phyloP scores from a whole-genome alignment of 495 filamentous ascomycete genomes.

The Penicillium riverlandense region DNA sequence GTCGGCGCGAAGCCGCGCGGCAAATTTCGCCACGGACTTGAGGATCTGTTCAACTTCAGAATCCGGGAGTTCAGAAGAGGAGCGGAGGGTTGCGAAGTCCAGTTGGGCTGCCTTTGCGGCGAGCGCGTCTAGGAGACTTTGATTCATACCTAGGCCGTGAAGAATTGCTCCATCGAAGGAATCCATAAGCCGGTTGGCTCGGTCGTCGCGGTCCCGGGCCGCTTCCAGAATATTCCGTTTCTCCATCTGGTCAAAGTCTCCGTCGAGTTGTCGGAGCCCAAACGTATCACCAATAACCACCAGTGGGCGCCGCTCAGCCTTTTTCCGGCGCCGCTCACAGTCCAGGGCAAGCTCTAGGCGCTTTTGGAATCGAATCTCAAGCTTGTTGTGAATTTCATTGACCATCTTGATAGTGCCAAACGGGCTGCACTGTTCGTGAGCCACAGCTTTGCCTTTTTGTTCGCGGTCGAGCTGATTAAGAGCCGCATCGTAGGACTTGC shows the following conservation, averaged over 20 bases:
- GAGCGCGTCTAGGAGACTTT: constrained; percentile 44
- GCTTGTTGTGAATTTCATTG: constrained; percentile 39
- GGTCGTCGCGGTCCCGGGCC: constrained; percentile 40
- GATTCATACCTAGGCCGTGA: constrained; percentile 45
- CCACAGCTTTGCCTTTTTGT: constrained; percentile 26
- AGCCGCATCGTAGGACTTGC: constrained; percentile 41
- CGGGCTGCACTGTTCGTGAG: constrained; percentile 25
- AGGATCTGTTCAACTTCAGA: constrained; percentile 39
- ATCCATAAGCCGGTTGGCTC: constrained; percentile 48
- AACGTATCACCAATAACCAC: constrained; percentile 44
- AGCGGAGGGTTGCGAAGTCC: constrained; percentile 23
- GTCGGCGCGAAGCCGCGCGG: constrained; percentile 34
- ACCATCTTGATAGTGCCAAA: constrained; percentile 40
- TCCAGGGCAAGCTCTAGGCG: constrained; percentile 44
- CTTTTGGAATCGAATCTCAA: constrained; percentile 45
- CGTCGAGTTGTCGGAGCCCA: constrained; percentile 40
- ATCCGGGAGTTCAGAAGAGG: constrained; percentile 22
- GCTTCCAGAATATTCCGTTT: constrained; percentile 44
- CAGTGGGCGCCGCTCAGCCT: constrained; percentile 42
- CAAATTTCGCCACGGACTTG: constrained; percentile 33
- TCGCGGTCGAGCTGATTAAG: constrained; percentile 38
- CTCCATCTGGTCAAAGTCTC: constrained; percentile 48
- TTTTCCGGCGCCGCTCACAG: constrained; percentile 45
- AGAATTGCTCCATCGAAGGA: constrained; percentile 46
- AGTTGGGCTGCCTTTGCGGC: constrained; percentile 31